Percentiles rank a stretch among this genome's conserved stretches.
Evolutionary conservation across 495 filamentous ascomycete genomes (phyloP).

Genomic region (Hypoxylon intermedium): DNA sequence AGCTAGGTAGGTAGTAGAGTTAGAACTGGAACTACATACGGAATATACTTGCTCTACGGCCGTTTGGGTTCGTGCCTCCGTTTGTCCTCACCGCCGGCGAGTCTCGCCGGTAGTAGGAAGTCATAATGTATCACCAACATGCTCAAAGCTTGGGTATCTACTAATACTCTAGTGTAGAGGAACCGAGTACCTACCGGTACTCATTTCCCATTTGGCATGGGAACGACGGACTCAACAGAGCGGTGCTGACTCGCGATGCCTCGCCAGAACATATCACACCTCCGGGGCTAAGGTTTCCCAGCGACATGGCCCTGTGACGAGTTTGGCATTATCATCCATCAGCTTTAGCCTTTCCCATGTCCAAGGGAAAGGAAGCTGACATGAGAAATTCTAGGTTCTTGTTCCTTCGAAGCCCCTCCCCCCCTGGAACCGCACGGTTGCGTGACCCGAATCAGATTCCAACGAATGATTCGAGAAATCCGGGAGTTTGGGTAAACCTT

Average conservation of each 20-base stretch:
- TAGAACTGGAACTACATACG: background rate
- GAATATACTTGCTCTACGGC: background rate
- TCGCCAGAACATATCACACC: background rate
- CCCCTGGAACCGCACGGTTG: conserved; percentile 4
- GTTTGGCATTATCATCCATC: conserved; percentile 18
- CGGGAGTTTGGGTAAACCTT: conserved; percentile 17
- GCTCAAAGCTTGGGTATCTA: background rate
- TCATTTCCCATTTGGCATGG: background rate
- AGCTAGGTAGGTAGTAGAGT: no score
- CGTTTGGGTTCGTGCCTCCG: background rate
- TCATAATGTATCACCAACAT: background rate
- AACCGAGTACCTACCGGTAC: no score
- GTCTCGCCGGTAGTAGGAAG: background rate
- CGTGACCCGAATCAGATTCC: conserved; percentile 25
- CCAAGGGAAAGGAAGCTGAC: conserved; percentile 15
- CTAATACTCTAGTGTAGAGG: no score
- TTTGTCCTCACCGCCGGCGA: conserved; percentile 21
- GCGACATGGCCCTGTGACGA: conserved; percentile 28
- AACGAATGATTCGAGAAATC: conserved; percentile 31
- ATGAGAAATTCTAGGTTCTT: conserved; percentile 20
- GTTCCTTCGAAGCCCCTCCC: conserved; percentile 24
- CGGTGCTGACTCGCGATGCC: conserved; percentile 29
- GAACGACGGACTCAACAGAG: conserved; percentile 2
- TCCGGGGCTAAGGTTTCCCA: conserved; percentile 3
- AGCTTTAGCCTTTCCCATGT: conserved; percentile 17